Base-by-base conservation (phyloP, 768 basidiomycete genomes). In the Rhodosporidiobolus sp. region DNA sequence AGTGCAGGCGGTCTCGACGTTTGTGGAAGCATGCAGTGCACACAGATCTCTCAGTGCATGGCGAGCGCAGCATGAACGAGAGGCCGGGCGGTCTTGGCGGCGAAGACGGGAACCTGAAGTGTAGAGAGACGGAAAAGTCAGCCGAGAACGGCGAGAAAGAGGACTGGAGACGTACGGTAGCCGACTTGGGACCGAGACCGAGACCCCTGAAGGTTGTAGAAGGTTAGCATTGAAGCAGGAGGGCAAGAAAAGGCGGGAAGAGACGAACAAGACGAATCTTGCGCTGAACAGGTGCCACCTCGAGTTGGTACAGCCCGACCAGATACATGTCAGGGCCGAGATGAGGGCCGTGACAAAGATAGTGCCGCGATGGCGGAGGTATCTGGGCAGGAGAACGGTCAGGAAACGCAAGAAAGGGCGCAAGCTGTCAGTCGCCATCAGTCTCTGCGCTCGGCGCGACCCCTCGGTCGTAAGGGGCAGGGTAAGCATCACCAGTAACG, bases 1-100 rank as follows among this genome's bases (percentile, higher is more conserved):
- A 24, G 24, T 9, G 55, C 19, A 28, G 17, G 55, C 6, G 55
- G 35, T n/a, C n/a, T n/a, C n/a, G n/a, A n/a, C n/a, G n/a, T n/a
- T n/a, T n/a, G 19, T 12, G 28, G 19, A 20, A 8, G 32, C 11
- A 16, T 32, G 35, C 35, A 59, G 26, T 32, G 34, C 16, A 50
- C 49, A 5, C 62, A 63, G 1, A 84, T 79, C 62, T 83, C 83
- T 91, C 93, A 94, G 79, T 87, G 89, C 92, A 94, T 95, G 70
- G 93, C 91, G 49, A 95, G 86, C 3, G 88, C 93, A 67, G 92
- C 60, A 11, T 46, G 60, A 14, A 61, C 49, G 48, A 32, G 82
- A 0, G 93, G 87, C 0, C 94, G 94, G 0, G 88, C 84, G 77
- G 89, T 88, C n/a, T 53, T 50, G 34, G 50, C 50, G 19, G 50